A percentile compares a stretch with the other conserved stretches of the same genome.
These are phyloP conservation scores for Amylostereum chailletii DNA, from an alignment of 1,284 basidiomycete genomes.

Conservation along the genomic window DNA sequence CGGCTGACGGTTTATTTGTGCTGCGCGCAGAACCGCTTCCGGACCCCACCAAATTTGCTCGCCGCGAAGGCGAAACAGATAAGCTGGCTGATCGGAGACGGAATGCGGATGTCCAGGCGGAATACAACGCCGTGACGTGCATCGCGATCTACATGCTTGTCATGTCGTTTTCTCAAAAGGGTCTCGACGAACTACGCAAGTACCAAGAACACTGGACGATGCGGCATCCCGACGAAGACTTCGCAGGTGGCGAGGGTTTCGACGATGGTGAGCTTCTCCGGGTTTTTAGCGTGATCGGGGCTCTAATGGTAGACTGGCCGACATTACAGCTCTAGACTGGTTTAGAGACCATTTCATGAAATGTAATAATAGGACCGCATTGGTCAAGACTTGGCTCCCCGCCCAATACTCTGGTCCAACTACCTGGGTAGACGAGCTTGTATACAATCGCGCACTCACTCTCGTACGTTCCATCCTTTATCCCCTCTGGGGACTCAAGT, in stretches of 20 bases:
- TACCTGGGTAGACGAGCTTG: constrained; percentile 72
- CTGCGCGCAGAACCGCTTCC: constrained; percentile 53
- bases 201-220: constrained; percentile 71
- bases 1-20: constrained; percentile 5
- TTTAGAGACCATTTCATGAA: constrained; percentile 74
- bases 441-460: constrained; percentile 69
- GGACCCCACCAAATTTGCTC: constrained; percentile 62
- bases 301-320: constrained; percentile 1
- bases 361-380: constrained; percentile 63
- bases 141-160: constrained; percentile 91
- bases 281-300: constrained; percentile 8
- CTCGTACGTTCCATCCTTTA: constrained; percentile 36
- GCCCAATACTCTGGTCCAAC: constrained; percentile 62
- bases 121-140: constrained; percentile 74
- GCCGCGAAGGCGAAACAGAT: constrained; percentile 65
- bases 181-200: constrained; percentile 68
- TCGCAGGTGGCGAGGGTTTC: constrained; percentile 65
- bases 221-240: constrained; percentile 66
- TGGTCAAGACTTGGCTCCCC: constrained; percentile 79
- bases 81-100: constrained; percentile 55
- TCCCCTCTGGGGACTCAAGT: not conserved
- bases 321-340: constrained; percentile 52
- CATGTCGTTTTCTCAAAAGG: constrained; percentile 88
- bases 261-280: constrained; percentile 51
- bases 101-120: constrained; percentile 65